These are phyloP conservation scores for Huntiella omanensis DNA, from an alignment of 2,329 filamentous ascomycete species.

Conservation along the genomic window DNA sequence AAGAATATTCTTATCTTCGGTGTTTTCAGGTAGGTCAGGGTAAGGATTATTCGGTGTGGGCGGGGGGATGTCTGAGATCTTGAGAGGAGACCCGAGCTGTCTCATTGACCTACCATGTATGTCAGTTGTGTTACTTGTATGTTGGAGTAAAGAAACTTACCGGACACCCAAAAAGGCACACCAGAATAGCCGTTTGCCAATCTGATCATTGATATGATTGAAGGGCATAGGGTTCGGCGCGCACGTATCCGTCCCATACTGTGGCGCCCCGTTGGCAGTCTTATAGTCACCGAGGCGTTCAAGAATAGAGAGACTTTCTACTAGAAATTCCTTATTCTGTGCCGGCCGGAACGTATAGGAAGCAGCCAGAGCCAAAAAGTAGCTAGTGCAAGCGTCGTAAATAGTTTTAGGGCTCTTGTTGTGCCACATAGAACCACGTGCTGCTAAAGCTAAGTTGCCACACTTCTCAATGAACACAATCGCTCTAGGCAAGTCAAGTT, in stretches of 20 bases:
- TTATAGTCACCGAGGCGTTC: slow-evolving; percentile 10
- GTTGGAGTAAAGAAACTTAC: slow-evolving; percentile 20
- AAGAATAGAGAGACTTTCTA: slow-evolving; percentile 47
- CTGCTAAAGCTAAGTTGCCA: slow-evolving; percentile 47
- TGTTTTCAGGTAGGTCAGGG: slow-evolving; percentile 60
- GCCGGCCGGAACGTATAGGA: slow-evolving; percentile 51
- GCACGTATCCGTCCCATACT: slow-evolving; percentile 19
- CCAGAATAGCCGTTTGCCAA: slow-evolving; percentile 70
- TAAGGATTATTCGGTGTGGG: slow-evolving; percentile 58
- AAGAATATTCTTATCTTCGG: slow-evolving; percentile 69
- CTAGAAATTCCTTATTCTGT: slow-evolving; percentile 49
- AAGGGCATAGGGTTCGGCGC: slow-evolving; percentile 28
- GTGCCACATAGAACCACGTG: slow-evolving; percentile 38
- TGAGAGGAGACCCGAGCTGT: slow-evolving; percentile 54
- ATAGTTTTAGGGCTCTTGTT: slow-evolving; percentile 29
- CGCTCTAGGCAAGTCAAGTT: slow-evolving; percentile 49
- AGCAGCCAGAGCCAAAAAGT: slow-evolving; percentile 49
- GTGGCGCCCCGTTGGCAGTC: slow-evolving; percentile 21
- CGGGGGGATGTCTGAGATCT: slow-evolving; percentile 56
- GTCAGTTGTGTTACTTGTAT: slow-evolving; percentile 12
- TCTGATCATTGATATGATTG: slow-evolving; percentile 53
- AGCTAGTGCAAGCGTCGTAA: slow-evolving; percentile 50
- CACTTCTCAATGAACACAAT: slow-evolving; percentile 53
- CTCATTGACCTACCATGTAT: slow-evolving; percentile 43
- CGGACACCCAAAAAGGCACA: slow-evolving; percentile 57